Evolutionary conservation across 345 rosid genomes (phyloP).

Genomic region (Viola odorata): DNA sequence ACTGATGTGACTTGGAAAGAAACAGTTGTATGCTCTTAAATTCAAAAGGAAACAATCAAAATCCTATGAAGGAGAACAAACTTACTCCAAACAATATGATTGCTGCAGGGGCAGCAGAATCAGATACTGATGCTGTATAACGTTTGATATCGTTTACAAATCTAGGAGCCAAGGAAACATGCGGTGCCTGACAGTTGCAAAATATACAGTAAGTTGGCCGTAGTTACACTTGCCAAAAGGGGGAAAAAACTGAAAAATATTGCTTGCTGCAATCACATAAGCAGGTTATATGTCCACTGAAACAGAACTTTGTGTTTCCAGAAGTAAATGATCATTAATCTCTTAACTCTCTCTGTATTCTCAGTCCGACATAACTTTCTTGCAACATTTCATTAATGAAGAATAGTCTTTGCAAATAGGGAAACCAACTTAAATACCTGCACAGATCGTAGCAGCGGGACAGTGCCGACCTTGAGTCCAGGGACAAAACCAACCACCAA

Average conservation of each 20-base stretch:
- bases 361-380: too few relatives aligned
- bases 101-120: conserved; percentile 23
- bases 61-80: neutral
- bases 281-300: neutral
- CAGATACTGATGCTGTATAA: conserved; percentile 25
- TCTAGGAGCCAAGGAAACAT: conserved; percentile 16
- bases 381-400: neutral
- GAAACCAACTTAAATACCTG: conserved; percentile 11
- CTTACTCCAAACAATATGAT: conserved; percentile 44
- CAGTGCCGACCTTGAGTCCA: conserved; percentile 30
- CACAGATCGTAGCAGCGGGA: conserved; percentile 27
- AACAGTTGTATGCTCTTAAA: neutral
- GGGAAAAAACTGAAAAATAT: neutral
- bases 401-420: neutral
- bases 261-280: neutral
- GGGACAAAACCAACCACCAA: conserved; percentile 43
- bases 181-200: conserved; percentile 14
- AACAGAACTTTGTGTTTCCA: neutral
- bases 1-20: neutral
- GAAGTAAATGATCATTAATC: neutral
- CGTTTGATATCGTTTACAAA: conserved; percentile 29
- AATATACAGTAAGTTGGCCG: neutral
- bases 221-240: neutral
- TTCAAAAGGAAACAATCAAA: neutral
- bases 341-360: neutral